Percentiles rank a stretch among this genome's conserved stretches.
phyloP scores from a whole-genome alignment of 2,329 filamentous ascomycete genomes.

The Beauveria scarabaeidicola region DNA sequence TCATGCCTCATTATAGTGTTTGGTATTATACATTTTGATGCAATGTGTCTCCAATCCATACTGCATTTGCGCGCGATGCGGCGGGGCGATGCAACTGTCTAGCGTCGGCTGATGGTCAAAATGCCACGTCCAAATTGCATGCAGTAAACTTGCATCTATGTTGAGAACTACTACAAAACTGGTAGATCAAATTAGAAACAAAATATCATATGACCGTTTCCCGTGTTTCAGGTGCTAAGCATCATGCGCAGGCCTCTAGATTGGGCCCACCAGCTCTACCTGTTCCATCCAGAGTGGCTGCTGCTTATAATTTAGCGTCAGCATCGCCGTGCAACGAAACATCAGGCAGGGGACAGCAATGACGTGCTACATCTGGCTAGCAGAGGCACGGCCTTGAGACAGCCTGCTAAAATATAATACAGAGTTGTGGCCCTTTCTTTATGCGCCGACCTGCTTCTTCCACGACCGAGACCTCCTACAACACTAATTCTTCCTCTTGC shows the following conservation, averaged over 20 bases:
- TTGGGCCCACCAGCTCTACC: not conserved
- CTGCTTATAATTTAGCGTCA: not conserved
- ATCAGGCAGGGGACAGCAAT: not conserved
- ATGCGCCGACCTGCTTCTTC: too few species aligned
- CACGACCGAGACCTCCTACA: too few species aligned
- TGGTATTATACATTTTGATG: not conserved
- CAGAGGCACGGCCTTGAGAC: not conserved
- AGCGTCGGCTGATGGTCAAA: not conserved
- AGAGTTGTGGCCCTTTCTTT: not conserved
- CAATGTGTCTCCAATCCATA: not conserved
- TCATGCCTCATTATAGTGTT: not conserved
- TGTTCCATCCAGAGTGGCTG: not conserved
- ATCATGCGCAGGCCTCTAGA: not conserved
- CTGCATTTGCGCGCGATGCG: not conserved
- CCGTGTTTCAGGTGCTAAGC: not conserved
- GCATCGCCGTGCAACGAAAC: not conserved
- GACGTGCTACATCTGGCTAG: constrained; percentile 5
- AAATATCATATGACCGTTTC: not conserved
- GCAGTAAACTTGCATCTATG: not conserved
- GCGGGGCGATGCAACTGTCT: constrained; percentile 6
- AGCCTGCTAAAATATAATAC: not conserved
- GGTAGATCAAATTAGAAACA: not conserved
- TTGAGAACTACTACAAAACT: not conserved
- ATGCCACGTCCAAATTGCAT: not conserved
- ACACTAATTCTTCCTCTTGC: not conserved